Percentiles rank a stretch among this genome's conserved stretches.
phyloP scores from a whole-genome alignment of 2,329 filamentous ascomycete genomes.

The Cladobotryum mycophilum region DNA sequence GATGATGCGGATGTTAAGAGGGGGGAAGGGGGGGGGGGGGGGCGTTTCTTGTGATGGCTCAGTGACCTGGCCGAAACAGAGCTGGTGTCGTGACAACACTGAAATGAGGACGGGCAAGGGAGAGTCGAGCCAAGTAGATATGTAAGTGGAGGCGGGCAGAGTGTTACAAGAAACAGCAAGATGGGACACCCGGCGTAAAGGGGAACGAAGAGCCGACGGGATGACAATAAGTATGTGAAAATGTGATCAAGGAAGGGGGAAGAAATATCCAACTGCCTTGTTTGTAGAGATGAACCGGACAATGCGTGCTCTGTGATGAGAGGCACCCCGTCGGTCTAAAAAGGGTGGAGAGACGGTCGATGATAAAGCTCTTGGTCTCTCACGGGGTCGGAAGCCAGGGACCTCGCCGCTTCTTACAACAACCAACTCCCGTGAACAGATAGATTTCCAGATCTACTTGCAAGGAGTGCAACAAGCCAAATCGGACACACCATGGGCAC shows the following conservation, averaged over 20 bases:
- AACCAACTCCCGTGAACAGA: slow-evolving; percentile 8
- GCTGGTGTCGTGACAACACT: slow-evolving; percentile 8
- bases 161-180: slow-evolving; percentile 13
- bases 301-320: not conserved
- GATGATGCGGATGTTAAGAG: not conserved
- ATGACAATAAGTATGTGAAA: slow-evolving; percentile 3
- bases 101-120: slow-evolving; percentile 5
- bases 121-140: slow-evolving; percentile 9
- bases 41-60: not conserved
- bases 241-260: not conserved
- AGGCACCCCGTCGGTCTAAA: not conserved
- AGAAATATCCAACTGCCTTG: not conserved
- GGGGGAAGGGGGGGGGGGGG: not conserved
- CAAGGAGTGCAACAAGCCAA: slow-evolving; percentile 2
- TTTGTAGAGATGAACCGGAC: not conserved
- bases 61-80: slow-evolving; percentile 2
- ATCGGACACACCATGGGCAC: slow-evolving; percentile 11
- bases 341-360: not conserved
- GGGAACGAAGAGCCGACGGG: not conserved
- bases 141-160: slow-evolving; percentile 11
- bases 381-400: slow-evolving; percentile 4
- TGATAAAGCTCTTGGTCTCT: slow-evolving; percentile 4
- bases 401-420: slow-evolving; percentile 2
- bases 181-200: slow-evolving; percentile 11
- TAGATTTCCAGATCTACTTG: slow-evolving; percentile 10